Conservation (phyloP, 345 rosid species). For the Jatropha curcas region DNA sequence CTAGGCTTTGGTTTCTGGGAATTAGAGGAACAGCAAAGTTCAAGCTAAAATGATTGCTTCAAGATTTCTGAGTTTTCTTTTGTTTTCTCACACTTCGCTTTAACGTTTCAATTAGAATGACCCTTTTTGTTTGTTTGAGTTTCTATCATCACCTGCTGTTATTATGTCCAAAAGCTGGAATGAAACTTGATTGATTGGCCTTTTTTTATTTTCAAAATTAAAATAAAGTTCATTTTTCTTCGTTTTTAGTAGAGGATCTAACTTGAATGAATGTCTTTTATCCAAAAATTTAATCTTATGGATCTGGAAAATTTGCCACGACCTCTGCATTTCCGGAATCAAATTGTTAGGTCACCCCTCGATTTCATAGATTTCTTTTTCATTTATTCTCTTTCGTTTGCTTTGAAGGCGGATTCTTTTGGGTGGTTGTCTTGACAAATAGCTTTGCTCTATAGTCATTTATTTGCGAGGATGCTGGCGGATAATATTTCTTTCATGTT, state of each 20-base stretch:
- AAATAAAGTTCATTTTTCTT: no score
- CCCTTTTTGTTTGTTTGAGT: neutral
- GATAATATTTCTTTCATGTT: constrained; percentile 8
- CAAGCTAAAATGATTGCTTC: neutral
- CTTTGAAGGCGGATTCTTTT: neutral
- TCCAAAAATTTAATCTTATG: neutral
- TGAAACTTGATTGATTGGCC: neutral
- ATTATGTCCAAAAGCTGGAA: no score
- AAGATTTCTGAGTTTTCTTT: neutral
- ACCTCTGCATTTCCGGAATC: neutral
- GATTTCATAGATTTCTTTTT: neutral
- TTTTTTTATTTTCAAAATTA: no score
- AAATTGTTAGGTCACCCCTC: no score
- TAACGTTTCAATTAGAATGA: neutral
- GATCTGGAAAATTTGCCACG: neutral
- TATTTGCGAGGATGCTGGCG: neutral
- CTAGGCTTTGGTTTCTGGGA: neutral
- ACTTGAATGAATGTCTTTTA: neutral
- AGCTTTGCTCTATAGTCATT: no score
- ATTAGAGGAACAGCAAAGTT: neutral
- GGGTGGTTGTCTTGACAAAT: no score
- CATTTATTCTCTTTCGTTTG: neutral
- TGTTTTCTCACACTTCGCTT: no score
- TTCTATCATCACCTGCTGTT: no score
- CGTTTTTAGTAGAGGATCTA: neutral